phyloP scores from a whole-genome alignment of 192 early-diverging fungal species.

The Gonapodya sp. region DNA sequence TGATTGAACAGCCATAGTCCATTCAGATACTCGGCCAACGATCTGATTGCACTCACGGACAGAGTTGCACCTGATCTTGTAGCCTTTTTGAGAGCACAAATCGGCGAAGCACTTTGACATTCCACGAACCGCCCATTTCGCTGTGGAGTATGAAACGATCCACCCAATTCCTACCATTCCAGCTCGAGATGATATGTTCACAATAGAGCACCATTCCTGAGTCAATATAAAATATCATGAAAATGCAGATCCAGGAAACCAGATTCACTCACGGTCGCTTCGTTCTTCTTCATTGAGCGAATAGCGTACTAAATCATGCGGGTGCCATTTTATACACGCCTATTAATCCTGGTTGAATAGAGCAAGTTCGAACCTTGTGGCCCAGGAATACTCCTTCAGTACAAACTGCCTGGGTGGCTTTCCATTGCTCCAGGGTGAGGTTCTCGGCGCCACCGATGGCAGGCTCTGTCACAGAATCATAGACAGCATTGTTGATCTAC shows the following conservation, averaged over 20 bases:
- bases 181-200: neutral
- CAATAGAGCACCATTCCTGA: neutral
- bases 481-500: conserved; percentile 8
- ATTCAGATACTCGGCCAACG: neutral
- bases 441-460: neutral
- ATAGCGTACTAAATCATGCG: too few species aligned
- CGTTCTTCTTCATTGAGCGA: conserved; percentile 7
- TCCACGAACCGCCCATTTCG: conserved; percentile 5
- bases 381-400: conserved; percentile 5
- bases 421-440: neutral
- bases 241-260: neutral
- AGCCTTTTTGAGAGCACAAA: neutral
- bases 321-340: too few species aligned
- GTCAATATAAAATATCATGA: neutral
- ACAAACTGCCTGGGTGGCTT: neutral
- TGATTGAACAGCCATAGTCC: neutral
- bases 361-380: neutral
- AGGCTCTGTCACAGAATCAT: neutral
- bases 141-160: neutral
- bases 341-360: too few species aligned
- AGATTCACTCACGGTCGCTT: neutral
- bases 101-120: neutral
- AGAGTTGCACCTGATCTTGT: neutral
- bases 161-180: neutral
- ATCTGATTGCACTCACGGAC: neutral